These are phyloP conservation scores for Secale cereale DNA, from an alignment of 176 grass and related monocot genomes.

Conservation along the genomic window DNA sequence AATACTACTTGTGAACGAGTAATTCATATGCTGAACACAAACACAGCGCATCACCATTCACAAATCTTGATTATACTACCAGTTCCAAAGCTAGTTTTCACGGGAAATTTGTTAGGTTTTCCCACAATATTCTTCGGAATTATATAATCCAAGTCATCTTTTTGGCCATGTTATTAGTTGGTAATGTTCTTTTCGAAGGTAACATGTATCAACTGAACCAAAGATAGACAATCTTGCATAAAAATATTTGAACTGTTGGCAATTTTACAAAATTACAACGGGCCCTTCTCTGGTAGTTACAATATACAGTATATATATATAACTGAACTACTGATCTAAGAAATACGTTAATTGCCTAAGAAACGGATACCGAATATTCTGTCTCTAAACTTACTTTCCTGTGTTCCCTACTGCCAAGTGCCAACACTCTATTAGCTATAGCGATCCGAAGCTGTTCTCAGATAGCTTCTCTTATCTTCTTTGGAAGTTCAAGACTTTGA, in stretches of 20 bases:
- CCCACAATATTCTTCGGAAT: background rate
- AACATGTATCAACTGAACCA: background rate
- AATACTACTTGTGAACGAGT: no score
- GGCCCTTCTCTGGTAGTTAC: background rate
- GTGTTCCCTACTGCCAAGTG: background rate
- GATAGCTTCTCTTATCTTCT: conserved; percentile 36
- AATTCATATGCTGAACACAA: no score
- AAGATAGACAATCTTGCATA: background rate
- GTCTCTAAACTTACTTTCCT: background rate
- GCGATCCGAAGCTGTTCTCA: background rate
- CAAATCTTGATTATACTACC: background rate
- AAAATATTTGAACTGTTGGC: conserved; percentile 2
- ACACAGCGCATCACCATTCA: no score
- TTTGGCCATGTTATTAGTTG: background rate
- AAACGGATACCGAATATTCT: background rate
- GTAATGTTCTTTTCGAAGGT: background rate
- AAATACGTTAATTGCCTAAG: background rate
- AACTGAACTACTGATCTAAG: conserved; percentile 19
- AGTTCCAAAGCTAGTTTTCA: background rate
- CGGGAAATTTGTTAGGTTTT: background rate
- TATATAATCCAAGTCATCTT: background rate
- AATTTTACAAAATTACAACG: background rate
- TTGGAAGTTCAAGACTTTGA: conserved; percentile 67
- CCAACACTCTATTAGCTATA: conserved; percentile 1
- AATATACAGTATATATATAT: background rate